Percentiles rank a stretch among this genome's conserved stretches.
Conservation (phyloP, 768 basidiomycete species). For the Macrolepiota albuminosa region DNA sequence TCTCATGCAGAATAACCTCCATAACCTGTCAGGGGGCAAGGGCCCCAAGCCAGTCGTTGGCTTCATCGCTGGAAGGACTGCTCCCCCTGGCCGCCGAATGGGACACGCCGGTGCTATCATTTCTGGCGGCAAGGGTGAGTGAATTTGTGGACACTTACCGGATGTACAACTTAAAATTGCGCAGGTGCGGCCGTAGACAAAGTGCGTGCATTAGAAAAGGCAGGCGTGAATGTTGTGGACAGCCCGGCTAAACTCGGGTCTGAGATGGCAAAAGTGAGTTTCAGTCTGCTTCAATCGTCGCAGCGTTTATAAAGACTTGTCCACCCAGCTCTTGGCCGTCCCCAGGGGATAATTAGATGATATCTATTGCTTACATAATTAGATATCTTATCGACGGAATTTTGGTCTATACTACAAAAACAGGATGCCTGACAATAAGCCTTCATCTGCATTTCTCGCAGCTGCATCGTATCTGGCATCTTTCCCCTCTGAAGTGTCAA, state of each 20-base stretch:
- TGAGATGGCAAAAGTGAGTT: conserved; percentile 79
- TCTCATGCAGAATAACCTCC: conserved; percentile 52
- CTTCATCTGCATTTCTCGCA: conserved; percentile 41
- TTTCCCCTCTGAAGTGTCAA: conserved; percentile 53
- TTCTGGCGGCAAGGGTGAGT: conserved; percentile 88
- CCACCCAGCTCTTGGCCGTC: conserved; percentile 68
- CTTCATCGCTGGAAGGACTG: conserved; percentile 97
- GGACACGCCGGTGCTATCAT: conserved; percentile 99
- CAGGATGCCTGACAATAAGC: conserved; percentile 22
- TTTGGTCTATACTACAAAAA: background rate
- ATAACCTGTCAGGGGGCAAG: conserved; percentile 76
- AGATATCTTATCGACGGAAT: conserved; percentile 7
- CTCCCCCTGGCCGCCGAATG: conserved; percentile 97
- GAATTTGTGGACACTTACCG: background rate
- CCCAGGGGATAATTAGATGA: conserved; percentile 32
- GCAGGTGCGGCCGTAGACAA: conserved; percentile 89
- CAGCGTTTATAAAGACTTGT: conserved; percentile 4
- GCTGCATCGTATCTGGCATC: conserved; percentile 65
- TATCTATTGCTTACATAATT: conserved; percentile 18
- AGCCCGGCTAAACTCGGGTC: conserved; percentile 93
- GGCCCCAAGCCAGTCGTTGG: conserved; percentile 95
- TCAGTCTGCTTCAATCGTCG: background rate
- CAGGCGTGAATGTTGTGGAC: conserved; percentile 90
- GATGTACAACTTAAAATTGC: background rate
- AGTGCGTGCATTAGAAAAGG: conserved; percentile 83